Conservation (phyloP, 176 grass and related monocot genomes). For the Calamus simplicifolius region DNA sequence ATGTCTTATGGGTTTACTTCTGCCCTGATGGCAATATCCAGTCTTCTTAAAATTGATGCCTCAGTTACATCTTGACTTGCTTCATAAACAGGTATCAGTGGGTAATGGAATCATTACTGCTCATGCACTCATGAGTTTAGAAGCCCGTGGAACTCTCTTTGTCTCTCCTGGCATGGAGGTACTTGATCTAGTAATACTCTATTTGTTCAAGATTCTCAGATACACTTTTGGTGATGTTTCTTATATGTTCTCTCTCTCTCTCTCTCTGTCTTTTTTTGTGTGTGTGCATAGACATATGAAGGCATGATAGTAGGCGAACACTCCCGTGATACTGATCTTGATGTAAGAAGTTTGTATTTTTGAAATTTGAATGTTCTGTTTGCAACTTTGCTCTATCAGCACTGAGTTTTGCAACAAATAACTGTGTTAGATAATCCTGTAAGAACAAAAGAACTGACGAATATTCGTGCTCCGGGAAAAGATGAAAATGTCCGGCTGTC, state of each 20-base stretch:
- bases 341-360: slow-evolving; percentile 43
- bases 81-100: slow-evolving; percentile 68
- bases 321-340: slow-evolving; percentile 94
- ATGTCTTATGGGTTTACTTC: no score
- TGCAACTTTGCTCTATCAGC: neutral
- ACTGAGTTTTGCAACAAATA: slow-evolving; percentile 15
- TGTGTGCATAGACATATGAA: slow-evolving; percentile 63
- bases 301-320: slow-evolving; percentile 97
- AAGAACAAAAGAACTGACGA: slow-evolving; percentile 94
- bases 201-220: no score
- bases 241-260: slow-evolving; percentile 20
- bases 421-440: slow-evolving; percentile 68
- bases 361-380: slow-evolving; percentile 10
- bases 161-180: slow-evolving; percentile 98
- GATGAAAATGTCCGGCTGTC: slow-evolving; percentile 90
- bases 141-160: slow-evolving; percentile 95
- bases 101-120: slow-evolving; percentile 79
- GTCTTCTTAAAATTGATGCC: no score
- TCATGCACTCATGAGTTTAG: slow-evolving; percentile 94
- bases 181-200: neutral
- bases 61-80: neutral
- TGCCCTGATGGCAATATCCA: no score
- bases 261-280: slow-evolving; percentile 23
- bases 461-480: slow-evolving; percentile 87
- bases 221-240: no score